Conservation (phyloP, 2,329 filamentous ascomycete species). For the Clarireedia sp. region DNA sequence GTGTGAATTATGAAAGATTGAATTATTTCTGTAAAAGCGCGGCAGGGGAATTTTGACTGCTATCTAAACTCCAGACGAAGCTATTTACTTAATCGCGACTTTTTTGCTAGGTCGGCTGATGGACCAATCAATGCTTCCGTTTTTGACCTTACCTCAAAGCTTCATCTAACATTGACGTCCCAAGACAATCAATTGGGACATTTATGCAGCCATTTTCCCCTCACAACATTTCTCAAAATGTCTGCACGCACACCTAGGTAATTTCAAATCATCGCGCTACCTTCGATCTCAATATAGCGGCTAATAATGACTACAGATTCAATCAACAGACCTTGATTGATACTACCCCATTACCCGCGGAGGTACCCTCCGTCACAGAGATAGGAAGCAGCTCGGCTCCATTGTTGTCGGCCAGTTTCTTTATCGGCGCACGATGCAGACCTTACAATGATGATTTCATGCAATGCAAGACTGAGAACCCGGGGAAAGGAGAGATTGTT, state of each 20-base stretch:
- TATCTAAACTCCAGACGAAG: conserved; percentile 11
- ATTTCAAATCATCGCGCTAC: neutral
- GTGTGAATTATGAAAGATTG: neutral
- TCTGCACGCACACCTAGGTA: conserved; percentile 26
- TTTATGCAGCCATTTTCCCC: conserved; percentile 16
- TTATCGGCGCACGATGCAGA: conserved; percentile 92
- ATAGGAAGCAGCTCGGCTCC: conserved; percentile 89
- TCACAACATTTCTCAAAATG: conserved; percentile 23
- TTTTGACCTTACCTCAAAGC: conserved; percentile 27
- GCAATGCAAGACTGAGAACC: conserved; percentile 96
- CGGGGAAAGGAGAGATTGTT: conserved; percentile 83
- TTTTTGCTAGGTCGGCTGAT: conserved; percentile 11
- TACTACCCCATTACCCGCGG: conserved; percentile 86
- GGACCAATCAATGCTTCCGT: conserved; percentile 20
- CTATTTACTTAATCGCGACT: conserved; percentile 10
- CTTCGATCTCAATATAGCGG: neutral
- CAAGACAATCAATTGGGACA: conserved; percentile 31
- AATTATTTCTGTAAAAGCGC: neutral
- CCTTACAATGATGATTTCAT: conserved; percentile 99
- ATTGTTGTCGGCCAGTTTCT: conserved; percentile 85
- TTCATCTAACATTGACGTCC: conserved; percentile 15
- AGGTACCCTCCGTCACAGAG: conserved; percentile 88
- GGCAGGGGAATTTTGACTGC: neutral
- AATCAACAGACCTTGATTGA: conserved; percentile 89
- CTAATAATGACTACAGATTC: conserved; percentile 58